phyloP scores from a whole-genome alignment of 2,329 filamentous ascomycete species.

The Fusarium subglutinans region DNA sequence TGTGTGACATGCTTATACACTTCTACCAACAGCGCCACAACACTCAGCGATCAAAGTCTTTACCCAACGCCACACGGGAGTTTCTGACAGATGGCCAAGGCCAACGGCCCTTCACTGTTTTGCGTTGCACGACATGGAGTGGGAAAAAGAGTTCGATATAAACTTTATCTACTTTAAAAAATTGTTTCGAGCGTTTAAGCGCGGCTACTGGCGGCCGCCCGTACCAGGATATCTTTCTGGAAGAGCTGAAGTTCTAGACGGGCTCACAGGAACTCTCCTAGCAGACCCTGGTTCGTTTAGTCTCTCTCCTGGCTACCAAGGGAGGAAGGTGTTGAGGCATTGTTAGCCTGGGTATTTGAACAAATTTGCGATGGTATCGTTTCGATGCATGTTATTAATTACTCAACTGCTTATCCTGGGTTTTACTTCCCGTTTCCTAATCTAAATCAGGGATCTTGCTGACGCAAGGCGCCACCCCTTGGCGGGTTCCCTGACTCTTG shows the following conservation, averaged over 20 bases:
- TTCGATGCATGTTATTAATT: slow-evolving; percentile 1
- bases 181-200: slow-evolving; percentile 27
- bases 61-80: slow-evolving; percentile 10
- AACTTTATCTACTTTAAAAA: slow-evolving; percentile 12
- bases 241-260: slow-evolving; percentile 6
- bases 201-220: slow-evolving; percentile 21
- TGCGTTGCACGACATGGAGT: neutral
- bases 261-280: slow-evolving; percentile 4
- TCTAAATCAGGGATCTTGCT: slow-evolving; percentile 42
- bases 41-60: neutral
- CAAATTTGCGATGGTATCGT: slow-evolving; percentile 6
- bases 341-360: neutral
- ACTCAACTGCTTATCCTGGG: slow-evolving; percentile 12
- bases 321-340: slow-evolving; percentile 29
- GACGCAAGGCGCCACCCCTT: slow-evolving; percentile 36
- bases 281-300: slow-evolving; percentile 18
- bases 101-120: slow-evolving; percentile 12
- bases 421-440: slow-evolving; percentile 35
- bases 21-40: slow-evolving; percentile 23
- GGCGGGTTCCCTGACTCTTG: slow-evolving; percentile 37
- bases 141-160: slow-evolving; percentile 7
- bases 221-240: neutral
- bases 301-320: slow-evolving; percentile 13
- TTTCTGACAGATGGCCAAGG: slow-evolving; percentile 15
- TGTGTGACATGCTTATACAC: slow-evolving; percentile 33